phyloP scores from a whole-genome alignment of 345 rosid species.

The Aegle marmelos region DNA sequence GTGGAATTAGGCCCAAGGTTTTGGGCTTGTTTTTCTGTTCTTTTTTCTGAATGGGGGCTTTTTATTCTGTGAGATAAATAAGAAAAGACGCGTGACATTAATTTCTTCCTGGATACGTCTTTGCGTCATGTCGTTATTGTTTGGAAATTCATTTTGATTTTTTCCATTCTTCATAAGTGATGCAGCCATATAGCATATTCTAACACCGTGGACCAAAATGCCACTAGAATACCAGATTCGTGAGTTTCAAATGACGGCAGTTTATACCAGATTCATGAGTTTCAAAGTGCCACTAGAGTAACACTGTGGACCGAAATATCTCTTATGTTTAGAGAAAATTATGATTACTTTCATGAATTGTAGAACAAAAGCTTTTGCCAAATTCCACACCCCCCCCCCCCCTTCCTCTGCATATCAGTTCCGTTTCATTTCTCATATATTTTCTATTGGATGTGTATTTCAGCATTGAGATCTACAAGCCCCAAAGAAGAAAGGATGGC shows the following conservation, averaged over 20 bases:
- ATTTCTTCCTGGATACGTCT: too few relatives aligned
- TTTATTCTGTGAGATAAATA: too few relatives aligned
- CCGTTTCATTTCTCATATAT: background rate
- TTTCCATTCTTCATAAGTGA: background rate
- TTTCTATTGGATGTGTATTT: conserved; percentile 14
- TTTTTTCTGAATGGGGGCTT: background rate
- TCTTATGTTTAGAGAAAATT: background rate
- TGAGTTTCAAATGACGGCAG: background rate
- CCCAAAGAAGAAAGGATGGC: conserved; percentile 97
- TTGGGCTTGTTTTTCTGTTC: background rate
- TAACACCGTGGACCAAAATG: background rate
- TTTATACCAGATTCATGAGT: too few relatives aligned
- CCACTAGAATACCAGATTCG: background rate
- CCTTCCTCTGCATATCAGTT: background rate
- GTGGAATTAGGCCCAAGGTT: background rate
- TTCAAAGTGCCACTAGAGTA: too few relatives aligned
- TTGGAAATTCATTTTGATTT: background rate
- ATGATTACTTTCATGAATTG: background rate
- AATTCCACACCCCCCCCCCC: too few relatives aligned
- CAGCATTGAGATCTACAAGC: conserved; percentile 92
- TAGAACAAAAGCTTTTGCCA: background rate
- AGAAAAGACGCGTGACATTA: too few relatives aligned
- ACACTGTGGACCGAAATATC: too few relatives aligned
- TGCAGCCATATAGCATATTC: background rate
- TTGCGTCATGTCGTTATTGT: background rate